These are phyloP conservation scores for Cryomyces minteri DNA, from an alignment of 495 filamentous ascomycete species.

Conservation along the genomic window DNA sequence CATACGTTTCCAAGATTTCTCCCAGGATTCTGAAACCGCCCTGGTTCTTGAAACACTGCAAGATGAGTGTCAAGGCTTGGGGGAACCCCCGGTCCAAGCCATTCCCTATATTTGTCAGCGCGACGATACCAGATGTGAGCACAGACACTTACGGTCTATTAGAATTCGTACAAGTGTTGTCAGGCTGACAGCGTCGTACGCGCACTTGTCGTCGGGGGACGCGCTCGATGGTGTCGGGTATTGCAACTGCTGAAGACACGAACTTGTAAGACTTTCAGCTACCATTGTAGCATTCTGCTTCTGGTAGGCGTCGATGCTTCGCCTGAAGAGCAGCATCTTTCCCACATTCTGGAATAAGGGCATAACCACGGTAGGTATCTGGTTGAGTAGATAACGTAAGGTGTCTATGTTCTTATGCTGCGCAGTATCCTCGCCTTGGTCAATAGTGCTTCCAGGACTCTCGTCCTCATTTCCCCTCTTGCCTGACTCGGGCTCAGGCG, in stretches of 20 bases:
- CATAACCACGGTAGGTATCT: constrained; percentile 49
- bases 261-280: constrained; percentile 58
- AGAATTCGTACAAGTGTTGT: constrained; percentile 60
- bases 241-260: constrained; percentile 46
- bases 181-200: constrained; percentile 66
- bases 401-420: constrained; percentile 63
- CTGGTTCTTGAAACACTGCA: constrained; percentile 69
- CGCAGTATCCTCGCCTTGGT: constrained; percentile 28
- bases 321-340: constrained; percentile 55
- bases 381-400: constrained; percentile 56
- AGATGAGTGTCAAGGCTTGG: constrained; percentile 58
- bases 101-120: too few relatives aligned
- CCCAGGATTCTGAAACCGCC: constrained; percentile 62
- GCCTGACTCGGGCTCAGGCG: neutral
- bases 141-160: constrained; percentile 36
- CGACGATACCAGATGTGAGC: constrained; percentile 17
- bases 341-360: constrained; percentile 67
- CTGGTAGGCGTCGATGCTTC: constrained; percentile 23
- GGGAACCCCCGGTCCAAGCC: constrained; percentile 32
- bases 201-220: constrained; percentile 31
- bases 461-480: neutral
- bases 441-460: neutral
- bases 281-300: constrained; percentile 51
- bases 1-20: constrained; percentile 34
- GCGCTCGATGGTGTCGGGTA: constrained; percentile 17